Conservation (phyloP, 2,329 filamentous ascomycete species). For the Monascus ruber region DNA sequence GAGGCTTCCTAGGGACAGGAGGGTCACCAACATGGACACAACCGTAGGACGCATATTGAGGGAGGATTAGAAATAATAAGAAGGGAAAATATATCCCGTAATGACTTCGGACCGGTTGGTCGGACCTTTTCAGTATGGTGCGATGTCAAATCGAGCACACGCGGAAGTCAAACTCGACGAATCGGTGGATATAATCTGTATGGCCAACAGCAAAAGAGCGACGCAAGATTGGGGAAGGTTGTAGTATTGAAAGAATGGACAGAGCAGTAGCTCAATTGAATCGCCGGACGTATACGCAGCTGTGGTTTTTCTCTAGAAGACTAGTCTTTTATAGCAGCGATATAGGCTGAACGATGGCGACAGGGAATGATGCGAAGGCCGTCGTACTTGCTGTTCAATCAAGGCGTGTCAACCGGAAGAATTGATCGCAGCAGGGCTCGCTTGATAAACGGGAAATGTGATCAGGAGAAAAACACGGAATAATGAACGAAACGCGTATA, state of each 20-base stretch:
- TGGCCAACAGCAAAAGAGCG: background rate
- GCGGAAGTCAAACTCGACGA: background rate
- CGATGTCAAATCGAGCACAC: too few species aligned
- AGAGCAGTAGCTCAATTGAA: constrained; percentile 11
- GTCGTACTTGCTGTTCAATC: too few species aligned
- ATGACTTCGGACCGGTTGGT: background rate
- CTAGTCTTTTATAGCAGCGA: too few species aligned
- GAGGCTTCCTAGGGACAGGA: constrained; percentile 22
- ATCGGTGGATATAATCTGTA: constrained; percentile 2
- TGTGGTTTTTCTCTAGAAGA: too few species aligned
- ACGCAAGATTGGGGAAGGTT: constrained; percentile 1
- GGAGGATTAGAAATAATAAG: background rate
- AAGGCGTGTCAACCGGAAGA: too few species aligned
- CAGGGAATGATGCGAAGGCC: too few species aligned
- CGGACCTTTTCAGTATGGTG: background rate
- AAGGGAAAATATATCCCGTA: background rate
- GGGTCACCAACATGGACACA: constrained; percentile 20
- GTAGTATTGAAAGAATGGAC: constrained; percentile 11
- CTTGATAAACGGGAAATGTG: background rate
- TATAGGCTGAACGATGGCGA: too few species aligned
- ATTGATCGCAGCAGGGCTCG: background rate
- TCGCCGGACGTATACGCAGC: too few species aligned
- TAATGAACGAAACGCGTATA: background rate
- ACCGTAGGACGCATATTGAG: constrained; percentile 19
- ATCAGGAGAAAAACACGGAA: background rate